Conservation (phyloP, 345 rosid species). For the Hibiscus tridactylites region DNA sequence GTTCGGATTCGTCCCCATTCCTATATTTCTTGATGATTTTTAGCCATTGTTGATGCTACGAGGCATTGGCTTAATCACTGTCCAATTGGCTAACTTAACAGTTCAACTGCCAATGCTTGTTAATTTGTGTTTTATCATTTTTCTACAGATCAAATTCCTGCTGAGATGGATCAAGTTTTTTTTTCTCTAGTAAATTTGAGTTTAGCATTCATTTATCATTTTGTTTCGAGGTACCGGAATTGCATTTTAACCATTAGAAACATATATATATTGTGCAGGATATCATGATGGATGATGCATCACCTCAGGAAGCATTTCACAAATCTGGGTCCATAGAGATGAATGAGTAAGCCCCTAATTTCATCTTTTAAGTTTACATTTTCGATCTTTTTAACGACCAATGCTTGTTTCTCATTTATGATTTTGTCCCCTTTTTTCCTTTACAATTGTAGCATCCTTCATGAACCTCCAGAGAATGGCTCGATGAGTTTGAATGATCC, state of each 20-base stretch:
- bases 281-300: conserved; percentile 12
- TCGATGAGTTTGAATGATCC: conserved; percentile 17
- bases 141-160: conserved; percentile 58
- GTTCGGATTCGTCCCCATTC: too few relatives aligned
- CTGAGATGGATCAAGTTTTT: conserved; percentile 36
- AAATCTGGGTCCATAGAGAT: conserved; percentile 20
- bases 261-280: conserved; percentile 35
- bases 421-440: conserved; percentile 3
- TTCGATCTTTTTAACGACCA: neutral
- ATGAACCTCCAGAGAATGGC: conserved; percentile 13
- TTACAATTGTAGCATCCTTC: conserved; percentile 19
- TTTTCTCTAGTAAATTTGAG: neutral
- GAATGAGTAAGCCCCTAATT: conserved; percentile 33
- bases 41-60: too few relatives aligned
- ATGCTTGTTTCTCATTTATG: neutral
- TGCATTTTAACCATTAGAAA: neutral
- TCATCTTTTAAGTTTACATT: conserved; percentile 2
- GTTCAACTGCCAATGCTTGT: neutral
- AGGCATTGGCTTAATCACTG: too few relatives aligned
- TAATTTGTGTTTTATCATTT: neutral
- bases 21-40: too few relatives aligned
- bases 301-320: conserved; percentile 14
- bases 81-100: neutral
- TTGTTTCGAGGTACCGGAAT: neutral
- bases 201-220: neutral